Conservation (phyloP, 1,139 yeast genomes). For the Yamadazyma dendronema region DNA sequence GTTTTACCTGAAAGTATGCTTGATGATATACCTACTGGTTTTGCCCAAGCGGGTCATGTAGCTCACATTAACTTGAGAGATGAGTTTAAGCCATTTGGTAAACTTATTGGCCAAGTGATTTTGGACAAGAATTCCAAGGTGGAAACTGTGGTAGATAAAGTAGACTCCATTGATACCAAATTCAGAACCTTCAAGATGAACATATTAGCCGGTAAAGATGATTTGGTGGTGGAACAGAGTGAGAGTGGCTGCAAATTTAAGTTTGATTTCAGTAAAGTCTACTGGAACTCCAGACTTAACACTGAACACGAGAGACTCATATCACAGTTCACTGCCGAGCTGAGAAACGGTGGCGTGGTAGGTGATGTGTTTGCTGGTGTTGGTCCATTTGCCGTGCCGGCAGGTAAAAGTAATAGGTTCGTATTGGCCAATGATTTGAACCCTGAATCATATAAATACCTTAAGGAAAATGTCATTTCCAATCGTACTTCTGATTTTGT, state of each 20-base stretch:
- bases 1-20: slow-evolving; percentile 70
- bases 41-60: slow-evolving; percentile 91
- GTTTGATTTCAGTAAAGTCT: slow-evolving; percentile 90
- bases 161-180: slow-evolving; percentile 80
- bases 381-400: slow-evolving; percentile 97
- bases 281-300: slow-evolving; percentile 95
- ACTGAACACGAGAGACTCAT: slow-evolving; percentile 90
- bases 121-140: slow-evolving; percentile 80
- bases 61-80: slow-evolving; percentile 88
- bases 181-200: slow-evolving; percentile 94
- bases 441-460: slow-evolving; percentile 76
- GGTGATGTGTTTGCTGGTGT: slow-evolving; percentile 99
- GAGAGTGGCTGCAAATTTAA: slow-evolving; percentile 85
- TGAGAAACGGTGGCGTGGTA: slow-evolving; percentile 65
- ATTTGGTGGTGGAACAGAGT: slow-evolving; percentile 77
- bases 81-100: slow-evolving; percentile 80
- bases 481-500: slow-evolving; percentile 69
- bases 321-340: slow-evolving; percentile 50
- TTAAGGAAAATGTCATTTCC: slow-evolving; percentile 58
- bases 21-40: slow-evolving; percentile 84
- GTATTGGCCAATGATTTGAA: slow-evolving; percentile 93
- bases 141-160: slow-evolving; percentile 91
- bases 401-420: slow-evolving; percentile 77
- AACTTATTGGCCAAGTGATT: slow-evolving; percentile 83
- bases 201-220: slow-evolving; percentile 77